Base-by-base conservation (phyloP, 805 yeast species). In the Metschnikowia peoriensis region DNA sequence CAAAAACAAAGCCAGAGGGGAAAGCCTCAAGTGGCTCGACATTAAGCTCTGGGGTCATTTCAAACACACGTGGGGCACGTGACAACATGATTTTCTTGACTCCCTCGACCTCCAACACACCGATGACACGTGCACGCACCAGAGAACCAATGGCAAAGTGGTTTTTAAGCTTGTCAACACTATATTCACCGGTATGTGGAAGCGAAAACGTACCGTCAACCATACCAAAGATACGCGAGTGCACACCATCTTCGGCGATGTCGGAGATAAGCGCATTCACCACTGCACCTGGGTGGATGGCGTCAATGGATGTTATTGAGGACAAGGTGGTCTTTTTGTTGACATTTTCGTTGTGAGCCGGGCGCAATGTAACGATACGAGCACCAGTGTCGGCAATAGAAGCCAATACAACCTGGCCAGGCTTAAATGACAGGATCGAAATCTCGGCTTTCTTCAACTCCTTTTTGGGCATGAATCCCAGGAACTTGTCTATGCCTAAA, bases 271-370 rank as follows among this genome's bases (percentile, higher is more conserved):
- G 70, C 7, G 91, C 88, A 53, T 88, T 90, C 9, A 92, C 89
- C 10, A 85, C 63, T 57, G 85, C 81, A 61, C 99, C 99, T 2
- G 99, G 96, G 38, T 88, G 79, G 28, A 92, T 79, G 4, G 96
- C 83, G 61, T 91, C 96, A 17, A 89, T 73, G 2, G 96, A 83
- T 1, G 90, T 77, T 41, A 87, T 84, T 6, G 86, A 72, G 27
- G 58, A 14, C 4, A 81, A 64, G 7, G 81, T 64, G 6, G 82
- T 69, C 22, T 73, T 61, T 55, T 77, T 76, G 54, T 80, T 83
- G 51, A 81, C 78, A 49, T 71, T 68, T 27, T 75, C 66, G 34
- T 75, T 75, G 22, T 74, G 65, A 5, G 58, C 59, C 4, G 83
- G 79, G 57, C 78, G 79, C 55, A 86, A 76, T 2, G 84, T 83